These are phyloP conservation scores for Penicillium psychrofluorescens DNA, from an alignment of 495 filamentous ascomycete species.

Conservation along the genomic window DNA sequence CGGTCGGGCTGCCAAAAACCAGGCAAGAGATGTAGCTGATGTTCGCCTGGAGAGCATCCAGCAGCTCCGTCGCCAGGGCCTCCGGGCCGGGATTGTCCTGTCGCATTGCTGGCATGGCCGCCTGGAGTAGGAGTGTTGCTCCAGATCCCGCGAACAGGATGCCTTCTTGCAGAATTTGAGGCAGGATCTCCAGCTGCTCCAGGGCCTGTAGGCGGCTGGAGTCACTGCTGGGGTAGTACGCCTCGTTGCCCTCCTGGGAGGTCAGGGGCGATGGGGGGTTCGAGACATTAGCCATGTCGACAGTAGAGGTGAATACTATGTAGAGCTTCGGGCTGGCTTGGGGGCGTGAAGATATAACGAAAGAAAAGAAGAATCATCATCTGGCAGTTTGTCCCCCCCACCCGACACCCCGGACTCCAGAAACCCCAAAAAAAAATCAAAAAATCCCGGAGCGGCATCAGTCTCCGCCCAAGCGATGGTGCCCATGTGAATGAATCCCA, in stretches of 20 bases:
- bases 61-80: slow-evolving; percentile 25
- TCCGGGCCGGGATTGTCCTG: slow-evolving; percentile 10
- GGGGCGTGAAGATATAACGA: too few species aligned
- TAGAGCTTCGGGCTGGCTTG: too few species aligned
- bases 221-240: slow-evolving; percentile 2
- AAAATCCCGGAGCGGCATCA: too few species aligned
- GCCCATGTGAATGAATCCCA: not conserved
- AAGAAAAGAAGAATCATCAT: too few species aligned
- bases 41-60: slow-evolving; percentile 25
- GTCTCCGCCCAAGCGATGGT: slow-evolving; percentile 9
- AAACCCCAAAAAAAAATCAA: slow-evolving; percentile 1
- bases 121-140: slow-evolving; percentile 32
- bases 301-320: too few species aligned
- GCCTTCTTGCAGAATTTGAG: slow-evolving; percentile 35
- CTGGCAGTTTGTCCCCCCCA: too few species aligned
- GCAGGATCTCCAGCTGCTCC: slow-evolving; percentile 29
- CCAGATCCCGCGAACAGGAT: slow-evolving; percentile 33
- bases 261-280: slow-evolving; percentile 13
- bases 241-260: slow-evolving; percentile 3
- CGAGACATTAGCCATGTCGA: slow-evolving; percentile 8
- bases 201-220: slow-evolving; percentile 22
- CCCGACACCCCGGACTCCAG: not conserved
- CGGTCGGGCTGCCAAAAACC: slow-evolving; percentile 27
- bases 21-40: slow-evolving; percentile 34
- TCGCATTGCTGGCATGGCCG: slow-evolving; percentile 28